Base-by-base conservation (phyloP, 345 rosid genomes). In the Populus davidiana region DNA sequence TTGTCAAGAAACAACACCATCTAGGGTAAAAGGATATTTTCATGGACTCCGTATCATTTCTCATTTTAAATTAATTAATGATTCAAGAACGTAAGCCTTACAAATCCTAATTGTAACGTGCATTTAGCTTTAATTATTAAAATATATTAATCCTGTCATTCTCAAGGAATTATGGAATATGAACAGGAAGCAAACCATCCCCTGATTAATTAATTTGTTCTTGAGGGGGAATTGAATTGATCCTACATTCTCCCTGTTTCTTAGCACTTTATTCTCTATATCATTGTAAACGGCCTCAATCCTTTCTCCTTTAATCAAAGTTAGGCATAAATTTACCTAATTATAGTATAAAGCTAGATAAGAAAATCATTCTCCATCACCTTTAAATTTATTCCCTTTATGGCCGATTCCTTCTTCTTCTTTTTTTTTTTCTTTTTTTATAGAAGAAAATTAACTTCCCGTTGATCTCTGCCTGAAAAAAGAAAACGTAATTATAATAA, bases 221-320 rank as follows among this genome's bases (percentile, higher is more conserved):
- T 63, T 39, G 5, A 61, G 16, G 54, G 69, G 4, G 33, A 29
- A 65, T 62, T 69, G 89, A 77, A 83, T 81, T 71, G 75, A 79
- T 85, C 85, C 86, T 79, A 72, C 73, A 78, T 84, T 81, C 86
- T 73, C 31, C 59, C 31, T 81, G 74, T 50, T 50, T 85, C 79
- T 20, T 50, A 67, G 41, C 47, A 72, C 89, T 86, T 86, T 88
- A 88, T 88, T 88, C 91, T 83, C 70, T 69, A 72, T 56, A 78
- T 80, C 47, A 75, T 59, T 75, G 72, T 61, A 81, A 63, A 81
- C 77, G 77, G 81, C 43, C 79, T 74, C 81, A 78, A 81, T 76
- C 78, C 79, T 68, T 67, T 73, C 50, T 61, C 70, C 25, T 74
- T 81, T 77, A 79, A 69, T 78, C 79, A 86, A 83, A 86, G 87